These are phyloP conservation scores for Microcyclospora tardicrescens DNA, from an alignment of 2,329 filamentous ascomycete genomes.

Conservation along the genomic window DNA sequence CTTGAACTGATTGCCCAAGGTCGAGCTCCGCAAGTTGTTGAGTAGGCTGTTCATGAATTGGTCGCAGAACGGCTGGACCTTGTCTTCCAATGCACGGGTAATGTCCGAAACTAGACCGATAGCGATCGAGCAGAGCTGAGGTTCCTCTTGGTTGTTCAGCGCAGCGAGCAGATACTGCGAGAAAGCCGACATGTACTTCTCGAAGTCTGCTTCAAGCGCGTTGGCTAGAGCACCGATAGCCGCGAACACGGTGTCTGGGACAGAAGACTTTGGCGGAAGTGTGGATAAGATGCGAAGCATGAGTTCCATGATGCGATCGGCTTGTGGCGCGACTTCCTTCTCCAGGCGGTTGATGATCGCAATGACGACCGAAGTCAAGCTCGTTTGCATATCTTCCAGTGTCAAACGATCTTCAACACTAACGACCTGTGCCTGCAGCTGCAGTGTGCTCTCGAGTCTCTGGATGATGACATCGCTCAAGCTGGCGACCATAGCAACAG, in stretches of 20 bases:
- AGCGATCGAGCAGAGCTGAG: constrained; percentile 86
- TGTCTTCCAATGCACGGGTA: constrained; percentile 76
- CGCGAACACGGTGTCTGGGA: constrained; percentile 87
- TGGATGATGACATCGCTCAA: constrained; percentile 82
- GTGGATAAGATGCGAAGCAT: constrained; percentile 68
- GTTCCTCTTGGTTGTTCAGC: constrained; percentile 89
- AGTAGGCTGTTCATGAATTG: constrained; percentile 96
- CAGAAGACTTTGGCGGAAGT: constrained; percentile 73
- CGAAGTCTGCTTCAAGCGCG: constrained; percentile 81
- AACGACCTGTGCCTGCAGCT: constrained; percentile 83
- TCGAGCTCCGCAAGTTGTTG: constrained; percentile 75
- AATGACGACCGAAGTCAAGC: constrained; percentile 79
- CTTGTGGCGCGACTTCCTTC: constrained; percentile 76
- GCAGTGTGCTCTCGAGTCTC: constrained; percentile 78
- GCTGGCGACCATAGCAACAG: constrained; percentile 63
- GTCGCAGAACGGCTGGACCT: constrained; percentile 90
- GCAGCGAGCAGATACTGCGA: constrained; percentile 86
- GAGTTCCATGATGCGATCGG: constrained; percentile 86
- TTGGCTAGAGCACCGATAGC: constrained; percentile 85
- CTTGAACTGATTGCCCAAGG: constrained; percentile 93
- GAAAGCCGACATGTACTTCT: constrained; percentile 96
- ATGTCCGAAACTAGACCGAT: constrained; percentile 97
- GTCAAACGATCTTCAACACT: constrained; percentile 94
- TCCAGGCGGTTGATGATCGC: constrained; percentile 85
- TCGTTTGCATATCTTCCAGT: constrained; percentile 95